Base-by-base conservation (phyloP, 768 basidiomycete species). In the Rhizopogon rudus region DNA sequence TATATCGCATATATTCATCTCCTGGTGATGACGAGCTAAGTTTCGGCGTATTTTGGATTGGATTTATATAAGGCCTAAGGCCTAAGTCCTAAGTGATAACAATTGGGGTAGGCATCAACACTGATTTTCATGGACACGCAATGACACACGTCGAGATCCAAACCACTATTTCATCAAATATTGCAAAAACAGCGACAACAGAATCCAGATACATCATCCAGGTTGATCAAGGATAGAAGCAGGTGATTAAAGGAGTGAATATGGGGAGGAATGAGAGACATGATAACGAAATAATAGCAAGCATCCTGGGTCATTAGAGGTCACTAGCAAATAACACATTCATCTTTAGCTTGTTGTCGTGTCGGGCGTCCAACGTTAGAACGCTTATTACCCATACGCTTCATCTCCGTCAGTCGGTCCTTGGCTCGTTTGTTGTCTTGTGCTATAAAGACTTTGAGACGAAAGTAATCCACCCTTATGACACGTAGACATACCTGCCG, bases 351-450 rank as follows among this genome's bases (percentile, higher is more conserved):
- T 66, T 98, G 84, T 66, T 95, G 88, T 55, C 96, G 81, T 17
- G 96, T 98, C 37, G 96, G 94, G 58, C 95, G 83, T 16, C 85
- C 84, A 50, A 86, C 80, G 60, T 88, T 86, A 44, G 79, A 77
- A 60, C 88, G 81, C 70, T 88, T 92, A 68, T 84, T 85, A 10
- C 91, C 90, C 75, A 84, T 81, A 33, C 91, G 86, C 70, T 97
- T 97, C 80, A 98, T 87, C 71, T 98, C 95, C 28, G 95, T 96
- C 66, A 98, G 72, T 33, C 96, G 83, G 60, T 83, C 89, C 94
- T 97, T 98, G 5, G 96, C 96, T 39, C 95, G 86, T 71, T 93
- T 95, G 73, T 98, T 96, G n/a, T 92, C 91, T 82, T 98, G 96
- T 3, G 93, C 95, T 97, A 63, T 2, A 49, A 39, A 49, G 5